Base-by-base conservation (phyloP, 768 basidiomycete species). In the Lactifluus volemus region DNA sequence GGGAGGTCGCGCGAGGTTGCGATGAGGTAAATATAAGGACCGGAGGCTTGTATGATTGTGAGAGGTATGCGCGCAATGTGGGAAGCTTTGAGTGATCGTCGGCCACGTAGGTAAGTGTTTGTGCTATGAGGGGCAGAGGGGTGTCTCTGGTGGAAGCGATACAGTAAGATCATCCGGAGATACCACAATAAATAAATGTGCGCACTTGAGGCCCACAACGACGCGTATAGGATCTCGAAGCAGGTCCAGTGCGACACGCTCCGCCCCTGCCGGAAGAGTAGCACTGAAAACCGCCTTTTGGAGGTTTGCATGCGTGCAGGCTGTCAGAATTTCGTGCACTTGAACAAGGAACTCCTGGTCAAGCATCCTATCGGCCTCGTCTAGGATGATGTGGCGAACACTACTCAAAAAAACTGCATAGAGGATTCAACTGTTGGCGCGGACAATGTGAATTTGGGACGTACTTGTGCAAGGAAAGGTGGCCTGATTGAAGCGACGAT, bases 141-240 rank as follows among this genome's bases (percentile, higher is more conserved):
- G 94, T 92, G 70, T 99, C 97, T 74, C 95, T 97, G 67, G 38
- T 44, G 41, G 47, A 17, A 42, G 60, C 60, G 15, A 41, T 48
- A 50, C 30, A 12, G 21, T 45, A 10, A 61, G 48, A 30, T 32
- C 12, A 19, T 47, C 19, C 45, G 32, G 11, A 19, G 50, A 41
- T 34, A 49, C 42, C 10, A 8, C 56, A 19, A 29, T 15, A 36
- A 25, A 50, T 1, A 38, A 12, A 30, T n/a, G 30, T 38, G 77
- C 91, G 66, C 63, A 95, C 95, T 98, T 99, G 51, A 96, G 76
- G 39, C 97, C 97, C 32, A 98, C 94, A n/a, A 98, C 92, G 11
- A 98, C 84, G 10, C 97, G 84, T 54, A 98, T 85, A 4, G 93
- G 92, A 68, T 96, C 84, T 5, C 78, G 79, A 36, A 98, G 78